Evolutionary conservation across 768 basidiomycete genomes (phyloP).

Genomic region (Gelatoporia subvermispora): DNA sequence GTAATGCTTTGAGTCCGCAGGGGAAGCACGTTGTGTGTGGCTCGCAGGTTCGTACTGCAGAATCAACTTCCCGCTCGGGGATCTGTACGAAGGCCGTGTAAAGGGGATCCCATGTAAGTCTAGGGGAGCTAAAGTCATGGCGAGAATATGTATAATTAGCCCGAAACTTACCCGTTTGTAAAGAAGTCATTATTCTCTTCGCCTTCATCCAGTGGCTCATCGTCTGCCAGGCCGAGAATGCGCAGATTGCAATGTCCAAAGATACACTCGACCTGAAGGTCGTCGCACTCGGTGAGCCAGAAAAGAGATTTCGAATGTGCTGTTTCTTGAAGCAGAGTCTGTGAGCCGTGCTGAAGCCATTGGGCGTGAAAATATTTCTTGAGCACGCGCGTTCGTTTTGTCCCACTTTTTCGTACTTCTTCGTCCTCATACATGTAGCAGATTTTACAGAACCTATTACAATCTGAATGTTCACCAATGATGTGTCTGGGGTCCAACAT

Average conservation of each 20-base stretch:
- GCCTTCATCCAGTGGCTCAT: slow-evolving; percentile 43
- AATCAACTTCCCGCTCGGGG: slow-evolving; percentile 28
- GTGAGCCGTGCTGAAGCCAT: slow-evolving; percentile 64
- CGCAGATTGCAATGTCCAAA: slow-evolving; percentile 52
- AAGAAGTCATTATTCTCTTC: slow-evolving; percentile 47
- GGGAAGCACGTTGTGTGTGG: slow-evolving; percentile 42
- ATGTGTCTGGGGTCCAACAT: no score
- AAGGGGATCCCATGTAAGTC: slow-evolving; percentile 48
- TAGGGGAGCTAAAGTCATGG: slow-evolving; percentile 18
- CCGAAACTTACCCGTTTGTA: slow-evolving; percentile 42
- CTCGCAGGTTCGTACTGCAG: slow-evolving; percentile 24
- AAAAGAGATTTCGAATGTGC: slow-evolving; percentile 60
- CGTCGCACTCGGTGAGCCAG: slow-evolving; percentile 50
- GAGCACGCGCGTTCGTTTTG: background rate
- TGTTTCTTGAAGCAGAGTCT: slow-evolving; percentile 62
- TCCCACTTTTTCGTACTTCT: background rate
- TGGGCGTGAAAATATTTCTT: slow-evolving; percentile 63
- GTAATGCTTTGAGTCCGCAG: slow-evolving; percentile 36
- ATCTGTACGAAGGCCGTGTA: slow-evolving; percentile 43
- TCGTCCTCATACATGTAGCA: slow-evolving; percentile 51
- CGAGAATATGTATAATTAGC: no score
- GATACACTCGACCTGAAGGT: slow-evolving; percentile 51
- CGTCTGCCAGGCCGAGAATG: slow-evolving; percentile 34
- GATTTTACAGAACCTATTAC: slow-evolving; percentile 64
- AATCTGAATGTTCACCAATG: background rate